phyloP scores from a whole-genome alignment of 202 grass and related monocot species.

The Digitaria exilis region DNA sequence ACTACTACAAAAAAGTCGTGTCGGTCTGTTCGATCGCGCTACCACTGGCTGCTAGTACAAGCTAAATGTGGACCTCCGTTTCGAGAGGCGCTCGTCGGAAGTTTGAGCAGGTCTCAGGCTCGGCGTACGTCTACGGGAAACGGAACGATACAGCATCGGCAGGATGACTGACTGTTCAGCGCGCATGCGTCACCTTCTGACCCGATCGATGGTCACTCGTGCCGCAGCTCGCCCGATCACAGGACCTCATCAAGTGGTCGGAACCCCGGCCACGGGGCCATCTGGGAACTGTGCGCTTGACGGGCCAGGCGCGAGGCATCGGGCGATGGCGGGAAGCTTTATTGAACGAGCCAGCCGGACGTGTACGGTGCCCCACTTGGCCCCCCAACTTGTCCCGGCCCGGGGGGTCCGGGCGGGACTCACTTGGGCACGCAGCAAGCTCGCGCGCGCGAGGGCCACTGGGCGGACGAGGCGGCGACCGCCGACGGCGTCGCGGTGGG shows the following conservation, averaged over 20 bases:
- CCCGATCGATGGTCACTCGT: background rate
- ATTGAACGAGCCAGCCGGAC: background rate
- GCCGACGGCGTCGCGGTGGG: background rate
- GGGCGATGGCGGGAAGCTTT: background rate
- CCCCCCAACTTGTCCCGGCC: background rate
- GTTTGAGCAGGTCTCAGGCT: background rate
- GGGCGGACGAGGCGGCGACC: background rate
- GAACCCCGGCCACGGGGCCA: background rate
- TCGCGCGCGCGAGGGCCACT: background rate
- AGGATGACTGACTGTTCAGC: too few species aligned
- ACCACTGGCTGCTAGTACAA: background rate
- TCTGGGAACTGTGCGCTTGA: background rate
- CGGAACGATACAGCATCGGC: background rate
- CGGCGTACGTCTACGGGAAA: background rate
- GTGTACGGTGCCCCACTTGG: conserved; percentile 1
- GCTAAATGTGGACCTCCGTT: background rate
- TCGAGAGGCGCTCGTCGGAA: too few species aligned
- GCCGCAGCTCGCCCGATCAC: background rate
- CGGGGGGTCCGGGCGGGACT: background rate
- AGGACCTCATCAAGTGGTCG: background rate
- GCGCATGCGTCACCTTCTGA: too few species aligned
- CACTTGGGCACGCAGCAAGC: too few species aligned
- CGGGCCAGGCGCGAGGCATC: background rate
- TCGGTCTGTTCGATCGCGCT: background rate
- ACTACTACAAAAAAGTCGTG: conserved; percentile 1